phyloP scores from a whole-genome alignment of 2,329 filamentous ascomycete genomes.

The Aspergillus neoniger region DNA sequence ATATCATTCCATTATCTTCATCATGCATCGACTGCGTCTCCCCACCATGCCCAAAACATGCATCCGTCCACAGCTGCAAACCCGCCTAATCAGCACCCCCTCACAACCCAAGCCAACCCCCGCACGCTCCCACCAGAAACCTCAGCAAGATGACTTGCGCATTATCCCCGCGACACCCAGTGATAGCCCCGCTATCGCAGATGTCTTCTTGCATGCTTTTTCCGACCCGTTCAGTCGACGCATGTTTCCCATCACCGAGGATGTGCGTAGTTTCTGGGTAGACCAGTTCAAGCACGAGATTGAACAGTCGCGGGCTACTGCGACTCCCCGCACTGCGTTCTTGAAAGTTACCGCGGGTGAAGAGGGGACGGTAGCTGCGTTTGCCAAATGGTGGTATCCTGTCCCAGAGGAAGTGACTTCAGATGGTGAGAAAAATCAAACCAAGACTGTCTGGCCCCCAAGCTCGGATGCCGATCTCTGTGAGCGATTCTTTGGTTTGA shows the following conservation, averaged over 20 bases:
- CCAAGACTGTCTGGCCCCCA: slow-evolving; percentile 4
- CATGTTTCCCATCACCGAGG: slow-evolving; percentile 10
- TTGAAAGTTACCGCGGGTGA: slow-evolving; percentile 8
- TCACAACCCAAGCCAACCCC: not conserved
- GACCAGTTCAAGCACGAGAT: not conserved
- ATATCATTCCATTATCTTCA: not conserved
- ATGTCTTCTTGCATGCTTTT: slow-evolving; percentile 9
- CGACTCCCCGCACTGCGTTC: not conserved
- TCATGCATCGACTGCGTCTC: not conserved
- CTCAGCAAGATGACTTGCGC: not conserved
- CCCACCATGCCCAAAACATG: not conserved
- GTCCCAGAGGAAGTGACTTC: not conserved
- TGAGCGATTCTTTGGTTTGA: slow-evolving; percentile 3
- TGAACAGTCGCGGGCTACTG: not conserved
- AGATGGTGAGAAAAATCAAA: not conserved
- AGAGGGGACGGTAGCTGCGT: slow-evolving; percentile 1
- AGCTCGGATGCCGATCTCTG: slow-evolving; percentile 14
- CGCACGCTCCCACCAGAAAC: not conserved
- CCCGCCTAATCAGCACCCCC: not conserved
- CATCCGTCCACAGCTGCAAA: not conserved
- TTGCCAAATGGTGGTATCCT: slow-evolving; percentile 12
- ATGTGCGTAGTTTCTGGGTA: slow-evolving; percentile 7
- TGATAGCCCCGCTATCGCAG: slow-evolving; percentile 1
- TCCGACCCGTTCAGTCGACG: slow-evolving; percentile 12
- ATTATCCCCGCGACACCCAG: not conserved